Conservation (phyloP, 106 monocot genomes). For the Ottelia alismoides region DNA sequence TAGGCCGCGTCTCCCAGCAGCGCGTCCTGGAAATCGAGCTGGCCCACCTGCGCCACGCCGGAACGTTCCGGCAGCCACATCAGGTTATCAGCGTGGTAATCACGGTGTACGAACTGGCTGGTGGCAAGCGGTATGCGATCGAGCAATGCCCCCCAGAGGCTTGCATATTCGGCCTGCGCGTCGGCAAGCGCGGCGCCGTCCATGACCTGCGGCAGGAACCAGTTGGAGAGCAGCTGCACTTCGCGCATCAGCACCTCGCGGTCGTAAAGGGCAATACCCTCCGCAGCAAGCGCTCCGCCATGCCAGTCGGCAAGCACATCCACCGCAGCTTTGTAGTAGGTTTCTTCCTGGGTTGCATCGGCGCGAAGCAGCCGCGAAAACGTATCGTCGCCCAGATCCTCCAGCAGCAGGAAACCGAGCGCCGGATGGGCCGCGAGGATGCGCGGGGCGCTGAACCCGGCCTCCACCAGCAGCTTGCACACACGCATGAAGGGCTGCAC, state of each 20-base stretch:
- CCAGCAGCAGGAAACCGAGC: too few species aligned
- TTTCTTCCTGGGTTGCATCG: too few species aligned
- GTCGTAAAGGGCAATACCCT: neutral
- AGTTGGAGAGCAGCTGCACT: neutral
- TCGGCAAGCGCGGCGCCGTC: neutral
- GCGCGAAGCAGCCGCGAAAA: too few species aligned
- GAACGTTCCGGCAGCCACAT: neutral
- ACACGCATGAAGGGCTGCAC: too few species aligned
- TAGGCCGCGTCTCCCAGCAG: neutral
- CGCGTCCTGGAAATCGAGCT: neutral
- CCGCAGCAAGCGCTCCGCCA: neutral
- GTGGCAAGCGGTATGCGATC: neutral
- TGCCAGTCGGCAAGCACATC: neutral
- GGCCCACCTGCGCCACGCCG: neutral
- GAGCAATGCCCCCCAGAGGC: neutral
- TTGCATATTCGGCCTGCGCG: neutral
- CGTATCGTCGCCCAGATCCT: too few species aligned
- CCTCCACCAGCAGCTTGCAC: too few species aligned
- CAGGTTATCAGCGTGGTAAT: neutral
- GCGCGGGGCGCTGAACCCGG: too few species aligned
- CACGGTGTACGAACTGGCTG: neutral
- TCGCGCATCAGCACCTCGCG: neutral
- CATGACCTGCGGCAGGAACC: neutral
- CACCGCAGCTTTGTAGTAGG: neutral
- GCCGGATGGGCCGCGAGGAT: too few species aligned